A percentile compares a stretch with the other conserved stretches of the same genome.
Evolutionary conservation across 805 yeast species (phyloP).

Genomic region (Barnettozyma californica): DNA sequence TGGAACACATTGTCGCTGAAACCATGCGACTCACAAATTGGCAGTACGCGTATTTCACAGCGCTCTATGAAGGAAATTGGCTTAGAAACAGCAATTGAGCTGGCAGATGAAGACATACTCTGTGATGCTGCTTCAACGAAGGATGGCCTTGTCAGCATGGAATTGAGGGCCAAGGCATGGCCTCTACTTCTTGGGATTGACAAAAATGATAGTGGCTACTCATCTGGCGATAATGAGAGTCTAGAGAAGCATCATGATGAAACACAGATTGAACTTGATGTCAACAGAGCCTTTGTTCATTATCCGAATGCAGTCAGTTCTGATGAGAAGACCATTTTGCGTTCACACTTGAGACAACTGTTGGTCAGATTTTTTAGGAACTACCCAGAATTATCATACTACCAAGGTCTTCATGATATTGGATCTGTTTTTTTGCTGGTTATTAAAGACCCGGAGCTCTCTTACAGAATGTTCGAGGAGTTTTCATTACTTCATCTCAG

Average conservation of each 20-base stretch:
- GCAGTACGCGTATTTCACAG: background rate
- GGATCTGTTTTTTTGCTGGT: constrained; percentile 61
- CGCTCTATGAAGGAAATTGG: constrained; percentile 25
- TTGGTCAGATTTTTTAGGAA: constrained; percentile 52
- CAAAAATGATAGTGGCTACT: too few relatives aligned
- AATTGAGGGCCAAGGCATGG: constrained; percentile 44
- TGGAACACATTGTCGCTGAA: constrained; percentile 48
- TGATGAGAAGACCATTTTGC: constrained; percentile 19
- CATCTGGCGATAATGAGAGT: background rate
- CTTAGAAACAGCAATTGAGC: constrained; percentile 32
- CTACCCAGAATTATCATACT: constrained; percentile 63
- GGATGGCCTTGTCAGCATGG: constrained; percentile 41
- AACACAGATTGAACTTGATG: constrained; percentile 74
- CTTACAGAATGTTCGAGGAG: constrained; percentile 34
- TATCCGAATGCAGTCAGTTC: constrained; percentile 27
- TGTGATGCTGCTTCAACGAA: constrained; percentile 37
- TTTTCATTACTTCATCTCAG: constrained; percentile 61
- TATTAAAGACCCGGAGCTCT: constrained; percentile 34
- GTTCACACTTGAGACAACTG: constrained; percentile 27
- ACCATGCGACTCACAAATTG: constrained; percentile 24
- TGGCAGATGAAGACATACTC: constrained; percentile 25
- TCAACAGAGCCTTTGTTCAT: constrained; percentile 59
- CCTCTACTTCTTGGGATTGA: constrained; percentile 31
- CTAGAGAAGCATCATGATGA: constrained; percentile 54
- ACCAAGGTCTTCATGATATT: constrained; percentile 92